Conservation (phyloP, 1,139 yeast genomes). For the Zygoascus hellenicus region DNA sequence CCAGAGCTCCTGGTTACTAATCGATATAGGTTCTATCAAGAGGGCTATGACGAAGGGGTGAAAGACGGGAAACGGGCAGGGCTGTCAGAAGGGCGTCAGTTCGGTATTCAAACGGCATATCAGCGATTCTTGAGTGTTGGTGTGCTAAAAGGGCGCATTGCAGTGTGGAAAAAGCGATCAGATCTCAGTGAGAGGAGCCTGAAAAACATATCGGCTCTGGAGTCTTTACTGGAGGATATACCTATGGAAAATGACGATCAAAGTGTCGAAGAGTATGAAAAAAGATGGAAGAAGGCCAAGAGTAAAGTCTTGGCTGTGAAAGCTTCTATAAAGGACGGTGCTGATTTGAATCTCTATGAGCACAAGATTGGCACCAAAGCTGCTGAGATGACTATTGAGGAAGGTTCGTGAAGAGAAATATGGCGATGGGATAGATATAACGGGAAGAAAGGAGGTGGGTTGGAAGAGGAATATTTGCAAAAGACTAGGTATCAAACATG, state of each 20-base stretch:
- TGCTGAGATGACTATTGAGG: conserved; percentile 33
- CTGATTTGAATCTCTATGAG: conserved; percentile 21
- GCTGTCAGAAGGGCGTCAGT: conserved; percentile 63
- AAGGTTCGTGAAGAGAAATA: conserved; percentile 10
- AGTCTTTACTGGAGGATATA: conserved; percentile 21
- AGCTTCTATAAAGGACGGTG: conserved; percentile 23
- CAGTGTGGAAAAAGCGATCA: conserved; percentile 30
- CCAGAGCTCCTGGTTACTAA: background rate
- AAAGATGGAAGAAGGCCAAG: conserved; percentile 27
- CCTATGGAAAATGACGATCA: conserved; percentile 29
- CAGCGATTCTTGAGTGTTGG: conserved; percentile 64
- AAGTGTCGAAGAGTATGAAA: conserved; percentile 30
- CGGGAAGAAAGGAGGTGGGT: background rate
- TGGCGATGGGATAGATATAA: too few relatives aligned
- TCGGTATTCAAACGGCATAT: conserved; percentile 74
- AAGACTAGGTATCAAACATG: too few relatives aligned
- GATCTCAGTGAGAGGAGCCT: background rate
- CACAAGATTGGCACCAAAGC: conserved; percentile 25
- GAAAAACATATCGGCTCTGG: conserved; percentile 22
- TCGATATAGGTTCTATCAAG: conserved; percentile 43
- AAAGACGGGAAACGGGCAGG: conserved; percentile 51
- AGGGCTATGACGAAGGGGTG: conserved; percentile 52
- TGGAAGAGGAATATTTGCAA: too few relatives aligned
- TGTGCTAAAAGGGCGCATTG: conserved; percentile 51
- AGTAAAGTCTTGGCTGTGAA: conserved; percentile 30